A percentile compares a stretch with the other conserved stretches of the same genome.
These are phyloP conservation scores for Syzygium oleosum DNA, from an alignment of 345 rosid species.

Conservation along the genomic window DNA sequence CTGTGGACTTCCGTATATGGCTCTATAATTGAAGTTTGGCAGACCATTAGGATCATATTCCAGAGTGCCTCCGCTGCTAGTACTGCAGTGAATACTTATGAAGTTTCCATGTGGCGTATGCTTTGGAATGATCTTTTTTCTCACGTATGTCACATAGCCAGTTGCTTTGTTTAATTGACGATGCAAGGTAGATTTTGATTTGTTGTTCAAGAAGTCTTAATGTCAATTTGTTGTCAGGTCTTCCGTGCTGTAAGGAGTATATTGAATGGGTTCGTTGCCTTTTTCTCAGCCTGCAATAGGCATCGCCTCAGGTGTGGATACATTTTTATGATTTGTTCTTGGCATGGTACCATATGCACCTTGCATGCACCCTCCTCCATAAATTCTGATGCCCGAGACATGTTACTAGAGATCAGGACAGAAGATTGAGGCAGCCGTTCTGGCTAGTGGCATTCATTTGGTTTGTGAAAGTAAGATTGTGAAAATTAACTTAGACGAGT, in stretches of 20 bases:
- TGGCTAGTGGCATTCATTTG: neutral
- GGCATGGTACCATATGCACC: neutral
- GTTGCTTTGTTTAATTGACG: neutral
- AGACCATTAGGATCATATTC: slow-evolving; percentile 38
- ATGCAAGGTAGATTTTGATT: neutral
- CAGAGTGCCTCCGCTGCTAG: slow-evolving; percentile 57
- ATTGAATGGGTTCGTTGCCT: slow-evolving; percentile 79
- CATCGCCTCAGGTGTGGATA: slow-evolving; percentile 87
- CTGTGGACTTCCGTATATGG: slow-evolving; percentile 33
- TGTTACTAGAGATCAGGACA: neutral
- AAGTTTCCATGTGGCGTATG: slow-evolving; percentile 82
- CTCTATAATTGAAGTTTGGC: slow-evolving; percentile 44
- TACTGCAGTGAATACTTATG: slow-evolving; percentile 43
- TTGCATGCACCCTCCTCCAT: neutral
- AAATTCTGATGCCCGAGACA: neutral
- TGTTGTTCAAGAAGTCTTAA: neutral
- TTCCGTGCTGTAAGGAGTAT: slow-evolving; percentile 90
- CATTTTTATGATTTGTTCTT: neutral
- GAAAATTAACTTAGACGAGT: neutral
- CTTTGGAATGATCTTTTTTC: slow-evolving; percentile 99
- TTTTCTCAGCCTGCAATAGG: slow-evolving; percentile 88
- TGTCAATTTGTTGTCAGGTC: slow-evolving; percentile 36
- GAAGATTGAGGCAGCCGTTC: neutral
- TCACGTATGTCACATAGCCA: slow-evolving; percentile 34
- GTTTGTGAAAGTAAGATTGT: neutral